A percentile compares a stretch with the other conserved stretches of the same genome.
Conservation (phyloP, 257 asterid genomes). For the Cynanchum wilfordii region DNA sequence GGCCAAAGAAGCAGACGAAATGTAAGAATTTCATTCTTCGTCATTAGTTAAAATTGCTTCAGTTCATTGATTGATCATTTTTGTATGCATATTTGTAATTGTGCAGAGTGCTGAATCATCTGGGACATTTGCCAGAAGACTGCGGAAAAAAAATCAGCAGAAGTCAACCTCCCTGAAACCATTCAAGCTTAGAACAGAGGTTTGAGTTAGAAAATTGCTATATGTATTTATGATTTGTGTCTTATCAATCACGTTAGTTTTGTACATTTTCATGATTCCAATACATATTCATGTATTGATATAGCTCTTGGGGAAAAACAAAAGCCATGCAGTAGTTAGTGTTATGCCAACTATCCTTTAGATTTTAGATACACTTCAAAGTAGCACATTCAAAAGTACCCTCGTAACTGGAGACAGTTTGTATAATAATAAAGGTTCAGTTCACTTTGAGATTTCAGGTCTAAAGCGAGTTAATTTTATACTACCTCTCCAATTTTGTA, state of each 20-base stretch:
- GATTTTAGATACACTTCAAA: neutral
- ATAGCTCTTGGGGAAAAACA: neutral
- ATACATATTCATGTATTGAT: too few species aligned
- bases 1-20: conserved; percentile 55
- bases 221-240: neutral
- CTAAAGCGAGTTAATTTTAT: neutral
- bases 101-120: conserved; percentile 65
- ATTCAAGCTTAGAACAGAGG: conserved; percentile 83
- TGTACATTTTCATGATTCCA: neutral
- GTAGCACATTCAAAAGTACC: neutral
- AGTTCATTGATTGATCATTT: conserved; percentile 6
- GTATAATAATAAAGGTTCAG: neutral
- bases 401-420: neutral
- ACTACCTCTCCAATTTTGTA: neutral
- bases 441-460: neutral
- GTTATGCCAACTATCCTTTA: neutral
- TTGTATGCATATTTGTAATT: conserved; percentile 7
- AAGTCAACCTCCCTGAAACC: conserved; percentile 65
- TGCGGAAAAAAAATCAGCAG: conserved; percentile 48
- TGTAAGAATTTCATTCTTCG: conserved; percentile 41
- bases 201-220: conserved; percentile 11
- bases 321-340: neutral
- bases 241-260: neutral
- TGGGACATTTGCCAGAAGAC: conserved; percentile 39
- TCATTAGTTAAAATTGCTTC: neutral